Base-by-base conservation (phyloP, 2,329 filamentous ascomycete genomes). In the Fusarium burgessii region DNA sequence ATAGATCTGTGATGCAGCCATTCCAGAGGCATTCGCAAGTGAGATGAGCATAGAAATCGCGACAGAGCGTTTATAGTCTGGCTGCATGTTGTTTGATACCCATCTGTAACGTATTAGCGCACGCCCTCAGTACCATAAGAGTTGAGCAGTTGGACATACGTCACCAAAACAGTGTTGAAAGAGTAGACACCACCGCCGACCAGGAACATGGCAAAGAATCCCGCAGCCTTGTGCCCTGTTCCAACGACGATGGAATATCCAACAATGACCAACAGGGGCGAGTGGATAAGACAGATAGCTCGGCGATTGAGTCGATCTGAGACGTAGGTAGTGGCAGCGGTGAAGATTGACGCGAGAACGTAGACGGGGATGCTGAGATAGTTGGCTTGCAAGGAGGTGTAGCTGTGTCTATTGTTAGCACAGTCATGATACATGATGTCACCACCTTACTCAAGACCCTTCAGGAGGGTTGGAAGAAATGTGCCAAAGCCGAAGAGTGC, bases 1-100 rank as follows among this genome's bases (percentile, higher is more conserved):
- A 59, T 82, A 86, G 0, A 86, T 80, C 64, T 86, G 84, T 0
- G 83, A 84, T 0, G 83, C 82, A 2, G 84, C 83, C 12, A 86
- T 82, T 14, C 84, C 85, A 0, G 84, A 84, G 3, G 80, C 82
- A 35, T 87, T 87, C 2, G 81, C 85, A 2, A 87, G 79, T 0
- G 84, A 85, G 54, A 84, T 82, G 13, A 84, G 81, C 32, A 84
- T 74, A 0, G 84, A 84, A 14, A 86, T 81, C 6, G 81, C 83
- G 0, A 84, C 80, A 0, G 85, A 84, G 18, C 85, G 81, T 29
- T 84, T 81, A 73, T 84, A 85, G 45, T 87, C 84, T 3, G 81
- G 82, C 8, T 83, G 82, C 3, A 83, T 77, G 36, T 85, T 86
- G 45, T 84, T 84, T 23, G 83, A 84, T 7, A 86, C 72, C 84